A percentile compares a stretch with the other conserved stretches of the same genome.
Evolutionary conservation across 495 filamentous ascomycete genomes (phyloP).

Genomic region (Staphylotrichum tortipilum): DNA sequence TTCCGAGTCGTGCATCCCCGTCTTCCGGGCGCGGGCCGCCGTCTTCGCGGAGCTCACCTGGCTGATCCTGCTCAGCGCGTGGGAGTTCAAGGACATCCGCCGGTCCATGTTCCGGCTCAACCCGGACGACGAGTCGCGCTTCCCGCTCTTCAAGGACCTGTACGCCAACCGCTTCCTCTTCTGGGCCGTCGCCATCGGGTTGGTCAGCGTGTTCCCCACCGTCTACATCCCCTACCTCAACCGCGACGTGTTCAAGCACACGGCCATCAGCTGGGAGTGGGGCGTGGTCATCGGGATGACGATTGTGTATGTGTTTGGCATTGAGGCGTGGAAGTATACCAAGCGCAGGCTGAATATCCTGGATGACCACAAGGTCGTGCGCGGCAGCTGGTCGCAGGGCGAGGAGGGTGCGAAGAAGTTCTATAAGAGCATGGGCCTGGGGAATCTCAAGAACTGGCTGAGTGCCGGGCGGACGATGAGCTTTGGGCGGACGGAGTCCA

Average conservation of each 20-base stretch:
- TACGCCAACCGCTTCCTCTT: conserved; percentile 68
- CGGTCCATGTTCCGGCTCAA: conserved; percentile 62
- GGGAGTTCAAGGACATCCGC: conserved; percentile 67
- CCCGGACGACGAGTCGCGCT: conserved; percentile 38
- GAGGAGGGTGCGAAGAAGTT: conserved; percentile 29
- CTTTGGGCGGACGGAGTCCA: conserved; percentile 10
- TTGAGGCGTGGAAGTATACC: conserved; percentile 59
- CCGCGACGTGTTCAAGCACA: conserved; percentile 63
- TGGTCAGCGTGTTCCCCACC: conserved; percentile 59
- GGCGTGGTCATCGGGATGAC: conserved; percentile 51
- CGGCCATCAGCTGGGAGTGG: conserved; percentile 69
- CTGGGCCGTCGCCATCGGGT: conserved; percentile 60
- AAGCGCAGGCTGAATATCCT: conserved; percentile 47
- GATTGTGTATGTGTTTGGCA: conserved; percentile 49
- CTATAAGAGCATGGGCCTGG: conserved; percentile 32
- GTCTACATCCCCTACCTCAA: conserved; percentile 68
- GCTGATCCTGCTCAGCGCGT: conserved; percentile 62
- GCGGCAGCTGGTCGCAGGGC: conserved; percentile 36
- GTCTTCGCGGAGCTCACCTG: conserved; percentile 71
- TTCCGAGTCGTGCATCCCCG: conserved; percentile 46
- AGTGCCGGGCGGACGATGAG: conserved; percentile 19
- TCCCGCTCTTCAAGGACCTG: conserved; percentile 54
- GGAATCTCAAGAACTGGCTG: conserved; percentile 36
- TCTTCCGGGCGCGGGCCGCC: conserved; percentile 69
- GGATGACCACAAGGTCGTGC: conserved; percentile 33